These are phyloP conservation scores for barley (Hordeum vulgare) DNA, from an alignment of 176 grass and related monocot species.

Conservation along the genomic window MorexV3_pseudomolecules_assembly NC_058524.1:612854080-612854579, in stretches of 20 bases:
- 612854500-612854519: constrained; percentile 54
- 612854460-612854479: constrained; percentile 41
- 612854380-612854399: not conserved
- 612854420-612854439: constrained; percentile 12
- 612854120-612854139: not conserved
- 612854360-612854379: not conserved
- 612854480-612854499: constrained; percentile 50
- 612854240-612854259: constrained; percentile 27
- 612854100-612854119: not conserved
- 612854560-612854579: constrained; percentile 57
- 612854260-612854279: constrained; percentile 16
- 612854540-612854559: constrained; percentile 47
- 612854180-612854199: not conserved
- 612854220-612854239: constrained; percentile 6
- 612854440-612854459: constrained; percentile 35
- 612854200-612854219: not conserved
- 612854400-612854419: constrained; percentile 28
- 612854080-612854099: not conserved
- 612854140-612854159: not conserved
- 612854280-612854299: not conserved
- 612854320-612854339: constrained; percentile 11
- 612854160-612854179: not conserved
- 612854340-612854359: not conserved
- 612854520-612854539: constrained; percentile 61
- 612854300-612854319: constrained; percentile 22